Conservation (phyloP, 257 asterid genomes). For the Oldenlandia corymbosa region DNA sequence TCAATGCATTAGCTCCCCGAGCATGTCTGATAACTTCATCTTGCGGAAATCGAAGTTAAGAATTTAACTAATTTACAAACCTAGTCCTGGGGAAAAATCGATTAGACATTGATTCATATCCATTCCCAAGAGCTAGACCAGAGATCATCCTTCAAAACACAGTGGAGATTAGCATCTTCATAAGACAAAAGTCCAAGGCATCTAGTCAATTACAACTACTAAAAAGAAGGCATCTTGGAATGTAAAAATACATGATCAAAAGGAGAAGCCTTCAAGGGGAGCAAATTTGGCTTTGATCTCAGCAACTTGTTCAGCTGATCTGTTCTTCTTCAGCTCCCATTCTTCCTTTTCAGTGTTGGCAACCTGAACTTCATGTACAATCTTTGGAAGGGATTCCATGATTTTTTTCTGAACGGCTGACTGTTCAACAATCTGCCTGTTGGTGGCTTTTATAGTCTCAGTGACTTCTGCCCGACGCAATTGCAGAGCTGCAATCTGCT, state of each 20-base stretch:
- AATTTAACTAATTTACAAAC: no score
- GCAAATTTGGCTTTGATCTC: constrained; percentile 30
- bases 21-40: no score
- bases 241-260: background rate
- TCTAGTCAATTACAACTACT: no score
- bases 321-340: constrained; percentile 32
- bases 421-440: constrained; percentile 18
- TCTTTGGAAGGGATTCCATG: constrained; percentile 25
- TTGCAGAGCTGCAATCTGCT: constrained; percentile 29
- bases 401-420: constrained; percentile 19
- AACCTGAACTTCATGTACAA: constrained; percentile 32
- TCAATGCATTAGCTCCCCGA: no score
- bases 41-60: no score
- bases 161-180: no score
- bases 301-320: constrained; percentile 25
- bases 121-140: no score
- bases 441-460: constrained; percentile 17
- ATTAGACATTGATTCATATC: no score
- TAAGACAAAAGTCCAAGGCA: no score
- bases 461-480: constrained; percentile 22
- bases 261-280: constrained; percentile 31
- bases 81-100: no score
- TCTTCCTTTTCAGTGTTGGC: constrained; percentile 26
- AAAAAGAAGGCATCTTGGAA: no score
- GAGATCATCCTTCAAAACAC: no score